Conservation (phyloP, 176 grass and related monocot species). For the Cocos nucifera region DNA sequence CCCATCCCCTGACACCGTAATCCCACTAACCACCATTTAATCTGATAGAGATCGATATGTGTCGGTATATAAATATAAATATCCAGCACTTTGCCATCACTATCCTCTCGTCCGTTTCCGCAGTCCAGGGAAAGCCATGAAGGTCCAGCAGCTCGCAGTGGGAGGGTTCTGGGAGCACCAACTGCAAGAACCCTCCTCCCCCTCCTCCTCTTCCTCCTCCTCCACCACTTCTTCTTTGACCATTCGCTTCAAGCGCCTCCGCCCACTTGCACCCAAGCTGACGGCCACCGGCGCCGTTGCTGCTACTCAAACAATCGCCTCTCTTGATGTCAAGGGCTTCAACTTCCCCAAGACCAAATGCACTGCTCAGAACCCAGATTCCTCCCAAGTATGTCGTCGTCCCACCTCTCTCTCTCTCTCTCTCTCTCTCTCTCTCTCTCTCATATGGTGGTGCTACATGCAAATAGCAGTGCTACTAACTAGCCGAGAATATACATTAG, state of each 20-base stretch:
- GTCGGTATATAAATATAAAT: background rate
- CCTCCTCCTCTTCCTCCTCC: conserved; percentile 17
- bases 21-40: no score
- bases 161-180: conserved; percentile 41
- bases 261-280: conserved; percentile 36
- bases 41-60: no score
- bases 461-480: no score
- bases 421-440: no score
- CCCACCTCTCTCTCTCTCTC: background rate
- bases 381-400: conserved; percentile 26
- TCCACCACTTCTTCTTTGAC: conserved; percentile 17
- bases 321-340: conserved; percentile 20
- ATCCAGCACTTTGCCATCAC: background rate
- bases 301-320: conserved; percentile 9
- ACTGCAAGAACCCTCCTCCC: background rate
- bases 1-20: no score
- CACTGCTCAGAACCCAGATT: background rate
- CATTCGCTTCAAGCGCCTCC: conserved; percentile 12
- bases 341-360: background rate
- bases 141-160: conserved; percentile 38
- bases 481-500: no score
- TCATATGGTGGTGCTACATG: no score
- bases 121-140: conserved; percentile 22
- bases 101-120: no score
- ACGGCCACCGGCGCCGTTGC: conserved; percentile 2